phyloP scores from a whole-genome alignment of 1,284 basidiomycete species.

The Malassezia yamatoensis region DNA sequence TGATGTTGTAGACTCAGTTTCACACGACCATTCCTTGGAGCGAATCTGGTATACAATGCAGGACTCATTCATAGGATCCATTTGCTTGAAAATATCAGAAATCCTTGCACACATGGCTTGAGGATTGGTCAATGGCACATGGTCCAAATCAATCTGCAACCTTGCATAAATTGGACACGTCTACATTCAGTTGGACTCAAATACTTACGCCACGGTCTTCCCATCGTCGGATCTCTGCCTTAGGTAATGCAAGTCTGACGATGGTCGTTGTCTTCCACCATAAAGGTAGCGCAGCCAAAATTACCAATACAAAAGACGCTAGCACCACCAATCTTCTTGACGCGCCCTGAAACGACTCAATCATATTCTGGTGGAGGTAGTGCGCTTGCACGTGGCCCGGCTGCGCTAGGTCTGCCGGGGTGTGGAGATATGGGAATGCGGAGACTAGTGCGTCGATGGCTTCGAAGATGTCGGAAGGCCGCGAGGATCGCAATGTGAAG shows the following conservation, averaged over 20 bases:
- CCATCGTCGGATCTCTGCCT: constrained; percentile 16
- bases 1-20: background rate
- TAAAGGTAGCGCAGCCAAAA: constrained; percentile 24
- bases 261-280: constrained; percentile 39
- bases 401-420: background rate
- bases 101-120: background rate
- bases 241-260: constrained; percentile 29
- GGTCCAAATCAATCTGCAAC: background rate
- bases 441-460: background rate
- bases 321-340: background rate
- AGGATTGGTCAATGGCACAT: background rate
- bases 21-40: background rate
- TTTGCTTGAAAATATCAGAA: background rate
- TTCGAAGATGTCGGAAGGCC: background rate
- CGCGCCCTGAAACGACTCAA: constrained; percentile 8
- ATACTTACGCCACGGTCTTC: constrained; percentile 10
- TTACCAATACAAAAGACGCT: constrained; percentile 3
- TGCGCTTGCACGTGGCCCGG: constrained; percentile 1
- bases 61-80: background rate
- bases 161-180: background rate
- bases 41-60: background rate
- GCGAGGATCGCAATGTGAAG: background rate
- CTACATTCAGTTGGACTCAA: background rate
- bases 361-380: background rate
- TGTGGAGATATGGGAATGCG: background rate